Percentiles rank a stretch among this genome's conserved stretches.
phyloP scores from a whole-genome alignment of 2,329 filamentous ascomycete species.

The Fusarium zealandicum region DNA sequence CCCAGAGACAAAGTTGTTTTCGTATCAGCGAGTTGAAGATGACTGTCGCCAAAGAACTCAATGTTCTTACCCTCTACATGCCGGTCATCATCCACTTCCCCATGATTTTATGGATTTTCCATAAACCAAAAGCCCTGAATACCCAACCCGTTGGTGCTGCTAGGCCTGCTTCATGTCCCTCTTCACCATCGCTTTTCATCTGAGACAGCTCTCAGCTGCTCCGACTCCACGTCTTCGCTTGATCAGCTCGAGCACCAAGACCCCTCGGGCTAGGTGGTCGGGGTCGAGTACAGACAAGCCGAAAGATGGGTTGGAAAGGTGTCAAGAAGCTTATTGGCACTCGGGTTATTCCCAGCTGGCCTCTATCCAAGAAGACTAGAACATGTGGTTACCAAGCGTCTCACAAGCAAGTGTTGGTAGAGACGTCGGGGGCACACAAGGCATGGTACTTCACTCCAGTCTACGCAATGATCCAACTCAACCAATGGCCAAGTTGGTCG shows the following conservation, averaged over 20 bases:
- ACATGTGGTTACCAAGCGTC: constrained; percentile 23
- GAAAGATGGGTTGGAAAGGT: constrained; percentile 49
- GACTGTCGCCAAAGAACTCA: constrained; percentile 4
- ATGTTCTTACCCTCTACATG: not conserved
- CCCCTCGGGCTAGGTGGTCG: constrained; percentile 1
- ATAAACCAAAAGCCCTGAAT: constrained; percentile 4
- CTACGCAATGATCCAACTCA: constrained; percentile 9
- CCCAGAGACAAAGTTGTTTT: constrained; percentile 43
- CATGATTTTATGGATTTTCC: not conserved
- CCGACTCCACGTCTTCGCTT: not conserved
- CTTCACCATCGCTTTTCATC: not conserved
- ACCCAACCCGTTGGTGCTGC: not conserved
- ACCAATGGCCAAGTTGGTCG: constrained; percentile 14
- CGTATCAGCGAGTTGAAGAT: constrained; percentile 25
- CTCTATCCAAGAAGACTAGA: constrained; percentile 42
- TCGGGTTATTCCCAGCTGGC: constrained; percentile 44
- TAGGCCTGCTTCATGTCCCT: constrained; percentile 7
- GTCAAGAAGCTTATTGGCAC: constrained; percentile 48
- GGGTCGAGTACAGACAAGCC: constrained; percentile 1
- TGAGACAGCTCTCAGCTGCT: not conserved
- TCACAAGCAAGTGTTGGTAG: constrained; percentile 27
- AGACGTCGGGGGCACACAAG: constrained; percentile 20
- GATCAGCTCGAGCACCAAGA: constrained; percentile 3
- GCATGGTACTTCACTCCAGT: constrained; percentile 42
- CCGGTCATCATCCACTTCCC: too few relatives aligned